Evolutionary conservation across 768 basidiomycete genomes (phyloP).

Genomic region (Hydnum rufescens): DNA sequence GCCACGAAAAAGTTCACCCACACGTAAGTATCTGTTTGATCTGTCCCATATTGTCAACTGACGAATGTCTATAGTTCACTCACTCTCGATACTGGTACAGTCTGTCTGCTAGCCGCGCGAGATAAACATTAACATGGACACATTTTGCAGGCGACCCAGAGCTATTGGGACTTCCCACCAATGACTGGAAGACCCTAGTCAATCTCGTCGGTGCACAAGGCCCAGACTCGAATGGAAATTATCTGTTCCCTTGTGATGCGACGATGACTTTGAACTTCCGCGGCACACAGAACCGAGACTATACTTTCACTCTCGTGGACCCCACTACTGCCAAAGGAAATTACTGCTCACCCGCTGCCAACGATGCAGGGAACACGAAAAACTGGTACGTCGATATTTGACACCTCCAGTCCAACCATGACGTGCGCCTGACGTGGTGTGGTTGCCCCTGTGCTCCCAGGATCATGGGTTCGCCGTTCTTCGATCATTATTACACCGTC

Average conservation of each 20-base stretch:
- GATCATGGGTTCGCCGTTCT: slow-evolving; percentile 2
- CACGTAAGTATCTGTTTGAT: no score
- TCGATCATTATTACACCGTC: slow-evolving; percentile 7
- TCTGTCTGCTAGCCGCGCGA: not conserved
- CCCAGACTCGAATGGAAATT: slow-evolving; percentile 2
- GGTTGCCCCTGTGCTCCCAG: not conserved
- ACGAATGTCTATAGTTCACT: no score
- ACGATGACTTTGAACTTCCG: slow-evolving; percentile 7
- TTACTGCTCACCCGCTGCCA: slow-evolving; percentile 4
- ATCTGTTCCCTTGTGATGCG: slow-evolving; percentile 4
- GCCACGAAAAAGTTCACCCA: not conserved
- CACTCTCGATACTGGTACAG: not conserved
- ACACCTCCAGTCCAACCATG: no score
- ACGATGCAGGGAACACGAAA: slow-evolving; percentile 7
- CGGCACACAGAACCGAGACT: slow-evolving; percentile 3
- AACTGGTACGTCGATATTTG: slow-evolving; percentile 2
- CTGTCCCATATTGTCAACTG: no score
- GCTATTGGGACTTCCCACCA: slow-evolving; percentile 6
- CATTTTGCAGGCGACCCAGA: slow-evolving; percentile 3
- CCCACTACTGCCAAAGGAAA: slow-evolving; percentile 2
- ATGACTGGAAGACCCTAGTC: slow-evolving; percentile 8
- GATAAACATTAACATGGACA: not conserved
- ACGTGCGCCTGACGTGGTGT: not conserved
- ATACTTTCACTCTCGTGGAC: slow-evolving; percentile 6
- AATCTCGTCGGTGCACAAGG: slow-evolving; percentile 1